Percentiles rank a stretch among this genome's conserved stretches.
Evolutionary conservation across 345 rosid species (phyloP).

Genomic region (Combretum micranthum): DNA sequence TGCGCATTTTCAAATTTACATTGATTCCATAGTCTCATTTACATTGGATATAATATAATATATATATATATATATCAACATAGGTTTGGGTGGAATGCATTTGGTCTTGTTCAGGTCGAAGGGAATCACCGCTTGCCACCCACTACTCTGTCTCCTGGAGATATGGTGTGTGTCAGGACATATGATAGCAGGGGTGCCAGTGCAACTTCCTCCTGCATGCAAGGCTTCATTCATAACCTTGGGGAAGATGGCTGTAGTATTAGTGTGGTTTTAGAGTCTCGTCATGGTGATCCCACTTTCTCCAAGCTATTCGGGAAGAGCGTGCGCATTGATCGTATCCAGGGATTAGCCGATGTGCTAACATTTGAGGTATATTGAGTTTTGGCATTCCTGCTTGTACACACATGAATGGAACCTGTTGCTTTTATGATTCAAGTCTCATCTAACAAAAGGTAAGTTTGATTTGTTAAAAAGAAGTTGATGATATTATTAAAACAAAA

Average conservation of each 20-base stretch:
- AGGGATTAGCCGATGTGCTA: constrained; percentile 84
- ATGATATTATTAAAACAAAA: too few species aligned
- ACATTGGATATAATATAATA: not conserved
- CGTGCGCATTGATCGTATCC: constrained; percentile 89
- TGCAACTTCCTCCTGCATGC: constrained; percentile 66
- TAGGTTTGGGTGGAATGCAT: constrained; percentile 97
- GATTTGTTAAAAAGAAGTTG: too few species aligned
- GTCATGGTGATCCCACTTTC: constrained; percentile 95
- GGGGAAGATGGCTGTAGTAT: constrained; percentile 97
- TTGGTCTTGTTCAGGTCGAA: constrained; percentile 79
- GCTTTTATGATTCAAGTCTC: not conserved
- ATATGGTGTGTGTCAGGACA: constrained; percentile 90
- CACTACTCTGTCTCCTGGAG: constrained; percentile 91
- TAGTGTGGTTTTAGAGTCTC: constrained; percentile 85
- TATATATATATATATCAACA: constrained; percentile 9
- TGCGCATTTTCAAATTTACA: not conserved
- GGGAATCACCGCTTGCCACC: constrained; percentile 87
- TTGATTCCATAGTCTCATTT: not conserved
- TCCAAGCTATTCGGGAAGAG: constrained; percentile 87
- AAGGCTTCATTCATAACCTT: constrained; percentile 87
- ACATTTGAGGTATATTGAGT: constrained; percentile 73
- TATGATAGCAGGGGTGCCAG: constrained; percentile 89
- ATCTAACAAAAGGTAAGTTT: not conserved
- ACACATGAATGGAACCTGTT: not conserved
- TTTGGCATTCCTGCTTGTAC: not conserved